Conservation (phyloP, 1,139 yeast genomes). For the Suhomyces anneliseae region DNA sequence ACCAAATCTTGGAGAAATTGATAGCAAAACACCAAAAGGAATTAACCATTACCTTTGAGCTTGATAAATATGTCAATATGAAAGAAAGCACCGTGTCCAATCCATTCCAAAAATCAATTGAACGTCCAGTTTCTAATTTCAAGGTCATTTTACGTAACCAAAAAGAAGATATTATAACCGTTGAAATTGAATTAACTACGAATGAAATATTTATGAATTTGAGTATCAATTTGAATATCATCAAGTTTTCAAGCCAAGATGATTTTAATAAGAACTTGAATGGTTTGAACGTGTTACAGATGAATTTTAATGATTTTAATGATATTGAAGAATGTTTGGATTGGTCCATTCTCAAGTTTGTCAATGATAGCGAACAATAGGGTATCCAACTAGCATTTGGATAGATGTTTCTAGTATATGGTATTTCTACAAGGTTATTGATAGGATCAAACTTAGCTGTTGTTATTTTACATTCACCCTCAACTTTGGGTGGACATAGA, state of each 20-base stretch:
- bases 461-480: too few species aligned
- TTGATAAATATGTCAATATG: conserved; percentile 30
- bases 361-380: conserved; percentile 15
- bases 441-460: too few species aligned
- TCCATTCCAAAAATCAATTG: conserved; percentile 43
- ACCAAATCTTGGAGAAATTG: conserved; percentile 40
- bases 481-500: too few species aligned
- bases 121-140: conserved; percentile 34
- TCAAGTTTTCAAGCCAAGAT: conserved; percentile 30
- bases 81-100: conserved; percentile 19
- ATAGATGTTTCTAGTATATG: too few species aligned
- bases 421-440: neutral
- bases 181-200: conserved; percentile 36
- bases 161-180: conserved; percentile 22
- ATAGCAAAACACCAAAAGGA: conserved; percentile 19
- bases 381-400: too few species aligned
- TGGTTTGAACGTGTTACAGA: conserved; percentile 43
- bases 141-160: conserved; percentile 18
- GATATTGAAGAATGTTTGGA: conserved; percentile 67
- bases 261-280: conserved; percentile 31
- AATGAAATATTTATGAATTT: conserved; percentile 45
- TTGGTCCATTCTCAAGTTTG: conserved; percentile 53
- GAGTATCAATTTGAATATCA: conserved; percentile 33
- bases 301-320: conserved; percentile 55
- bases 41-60: conserved; percentile 19